phyloP scores from a whole-genome alignment of 176 grass and related monocot genomes.

The Eleusine indica region DNA sequence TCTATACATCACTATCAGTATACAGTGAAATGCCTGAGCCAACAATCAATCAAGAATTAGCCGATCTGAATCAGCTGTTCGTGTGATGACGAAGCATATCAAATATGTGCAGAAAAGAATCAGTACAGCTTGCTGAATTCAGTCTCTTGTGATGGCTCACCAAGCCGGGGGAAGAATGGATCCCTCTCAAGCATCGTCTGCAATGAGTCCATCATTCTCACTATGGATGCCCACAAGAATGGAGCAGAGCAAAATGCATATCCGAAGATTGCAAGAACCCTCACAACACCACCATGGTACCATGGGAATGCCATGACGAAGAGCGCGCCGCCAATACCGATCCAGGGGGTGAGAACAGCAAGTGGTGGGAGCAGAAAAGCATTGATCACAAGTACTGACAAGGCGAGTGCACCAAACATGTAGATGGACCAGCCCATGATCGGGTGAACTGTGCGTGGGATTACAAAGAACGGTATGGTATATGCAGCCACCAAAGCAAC shows the following conservation, averaged over 20 bases:
- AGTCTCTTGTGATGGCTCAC: constrained; percentile 62
- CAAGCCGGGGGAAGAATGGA: constrained; percentile 66
- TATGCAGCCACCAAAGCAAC: constrained; percentile 63
- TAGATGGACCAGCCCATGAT: constrained; percentile 92
- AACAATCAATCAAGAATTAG: constrained; percentile 60
- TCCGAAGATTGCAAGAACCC: constrained; percentile 64
- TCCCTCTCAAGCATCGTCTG: constrained; percentile 76
- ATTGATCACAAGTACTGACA: constrained; percentile 66
- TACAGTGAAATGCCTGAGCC: constrained; percentile 31
- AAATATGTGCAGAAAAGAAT: constrained; percentile 51
- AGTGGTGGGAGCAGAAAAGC: constrained; percentile 70
- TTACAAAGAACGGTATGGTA: constrained; percentile 82
- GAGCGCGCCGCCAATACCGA: constrained; percentile 57
- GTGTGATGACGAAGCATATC: constrained; percentile 24
- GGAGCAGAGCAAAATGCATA: constrained; percentile 71
- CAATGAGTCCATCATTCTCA: constrained; percentile 65
- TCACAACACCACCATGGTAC: constrained; percentile 74
- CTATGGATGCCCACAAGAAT: constrained; percentile 67
- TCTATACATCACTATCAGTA: constrained; percentile 24
- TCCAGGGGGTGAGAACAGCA: constrained; percentile 66
- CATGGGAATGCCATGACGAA: constrained; percentile 91
- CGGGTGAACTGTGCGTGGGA: constrained; percentile 85
- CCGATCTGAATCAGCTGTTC: constrained; percentile 26
- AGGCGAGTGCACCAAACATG: constrained; percentile 64
- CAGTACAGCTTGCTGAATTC: constrained; percentile 92